phyloP scores from a whole-genome alignment of 2,329 filamentous ascomycete genomes.

The Microdochium bolleyi region DNA sequence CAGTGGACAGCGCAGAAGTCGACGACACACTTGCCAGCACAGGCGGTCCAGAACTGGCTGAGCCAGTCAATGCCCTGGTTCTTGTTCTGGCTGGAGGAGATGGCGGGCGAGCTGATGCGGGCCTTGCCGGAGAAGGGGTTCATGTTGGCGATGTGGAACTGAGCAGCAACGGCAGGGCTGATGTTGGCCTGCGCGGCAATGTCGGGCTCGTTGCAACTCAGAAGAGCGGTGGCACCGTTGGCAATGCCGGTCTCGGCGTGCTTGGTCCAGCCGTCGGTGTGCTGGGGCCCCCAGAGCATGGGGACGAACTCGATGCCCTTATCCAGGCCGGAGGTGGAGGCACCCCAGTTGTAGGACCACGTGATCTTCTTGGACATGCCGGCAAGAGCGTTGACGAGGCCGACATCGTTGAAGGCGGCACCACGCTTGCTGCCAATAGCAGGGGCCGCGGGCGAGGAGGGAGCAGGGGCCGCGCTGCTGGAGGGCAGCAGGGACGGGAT shows the following conservation, averaged over 20 bases:
- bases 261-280: conserved; percentile 39
- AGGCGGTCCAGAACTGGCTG: conserved; percentile 40
- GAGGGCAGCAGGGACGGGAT: conserved; percentile 1
- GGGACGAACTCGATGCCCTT: conserved; percentile 52
- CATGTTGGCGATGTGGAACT: conserved; percentile 44
- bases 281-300: conserved; percentile 53
- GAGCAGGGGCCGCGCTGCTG: conserved; percentile 3
- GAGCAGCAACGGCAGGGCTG: conserved; percentile 40
- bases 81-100: conserved; percentile 48
- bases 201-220: conserved; percentile 70
- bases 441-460: conserved; percentile 3
- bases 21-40: conserved; percentile 40
- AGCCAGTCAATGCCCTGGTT: conserved; percentile 51
- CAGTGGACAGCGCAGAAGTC: conserved; percentile 59
- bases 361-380: conserved; percentile 13
- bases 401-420: conserved; percentile 23
- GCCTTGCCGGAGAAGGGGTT: conserved; percentile 45
- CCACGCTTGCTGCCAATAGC: conserved; percentile 17
- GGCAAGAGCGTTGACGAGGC: conserved; percentile 14
- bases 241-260: conserved; percentile 44
- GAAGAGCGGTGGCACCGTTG: conserved; percentile 45
- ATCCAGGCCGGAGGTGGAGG: conserved; percentile 20
- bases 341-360: conserved; percentile 25
- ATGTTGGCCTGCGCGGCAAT: conserved; percentile 51
- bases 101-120: conserved; percentile 49